Evolutionary conservation across 495 filamentous ascomycete genomes (phyloP), one percentile per base, ranked within the genome.

Genomic region (Acidiella bohemica): DNA sequence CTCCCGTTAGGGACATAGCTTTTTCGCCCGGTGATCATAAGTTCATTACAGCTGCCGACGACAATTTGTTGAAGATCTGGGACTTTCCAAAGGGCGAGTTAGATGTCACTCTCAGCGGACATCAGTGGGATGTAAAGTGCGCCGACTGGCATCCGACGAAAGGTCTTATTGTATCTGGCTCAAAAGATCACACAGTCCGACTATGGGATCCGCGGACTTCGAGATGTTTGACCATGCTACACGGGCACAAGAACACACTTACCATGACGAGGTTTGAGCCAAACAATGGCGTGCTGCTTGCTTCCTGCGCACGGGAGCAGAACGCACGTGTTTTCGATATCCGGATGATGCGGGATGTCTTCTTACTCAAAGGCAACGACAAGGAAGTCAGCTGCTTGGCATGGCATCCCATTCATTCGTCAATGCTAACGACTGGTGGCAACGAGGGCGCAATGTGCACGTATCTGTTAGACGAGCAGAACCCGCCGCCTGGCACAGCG

Each of bases 141-240:
- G 87, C 87, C 33, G 90, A 97, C 56, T 97, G 90, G 90, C 90
- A 97, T 63, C 88, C 90, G 5, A 85, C 79, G 0, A 96, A 93
- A 62, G 90, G 90, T 1, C 60, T 97, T 8, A 69, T 97, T 29
- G 90, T 94, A 25, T 96, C 90, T 2, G 90, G 90, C 18, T 95
- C 88, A 5, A 97, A 97, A 59, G 90, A 97, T 53, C 88, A 95
- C 61, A 67, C 87, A 29, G 85, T 97, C 49, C 96, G 96, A 55
- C 75, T 97, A 36, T 97, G 90, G 90, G 90, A 97, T 57, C 90
- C 90, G 16, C 71, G 90, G 35, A 93, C 80, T 7, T 76, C 83
- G 8, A 73, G 84, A 13, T 93, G 84, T 51, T 64, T 97, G 49
- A 95, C 86, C 1, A 96, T 88, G 0, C 73, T 97, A 9, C 86